Percentiles rank a stretch among this genome's conserved stretches.
Evolutionary conservation across 2,329 filamentous ascomycete species (phyloP).

Genomic region (Pseudopithomyces chartarum): DNA sequence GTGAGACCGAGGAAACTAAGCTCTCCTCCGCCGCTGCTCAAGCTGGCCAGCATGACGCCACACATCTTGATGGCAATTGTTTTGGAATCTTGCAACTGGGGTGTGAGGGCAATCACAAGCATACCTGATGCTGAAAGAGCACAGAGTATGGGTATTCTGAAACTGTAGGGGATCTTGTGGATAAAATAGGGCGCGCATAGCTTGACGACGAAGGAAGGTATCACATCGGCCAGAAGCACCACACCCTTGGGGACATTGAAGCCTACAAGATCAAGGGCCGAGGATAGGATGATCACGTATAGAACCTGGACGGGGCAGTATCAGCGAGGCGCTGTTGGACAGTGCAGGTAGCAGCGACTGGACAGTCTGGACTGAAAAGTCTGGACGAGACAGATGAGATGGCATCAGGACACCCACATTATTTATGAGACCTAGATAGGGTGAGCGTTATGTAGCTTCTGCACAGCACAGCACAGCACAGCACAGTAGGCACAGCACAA

Average conservation of each 20-base stretch:
- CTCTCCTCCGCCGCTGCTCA: conserved; percentile 87
- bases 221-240: conserved; percentile 89
- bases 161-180: conserved; percentile 78
- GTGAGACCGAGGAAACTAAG: conserved; percentile 89
- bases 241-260: conserved; percentile 84
- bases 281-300: conserved; percentile 95
- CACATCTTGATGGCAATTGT: conserved; percentile 76
- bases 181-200: conserved; percentile 93
- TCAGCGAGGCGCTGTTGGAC: too few relatives aligned
- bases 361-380: neutral
- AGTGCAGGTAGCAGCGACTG: neutral
- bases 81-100: conserved; percentile 59
- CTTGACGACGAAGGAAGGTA: conserved; percentile 88
- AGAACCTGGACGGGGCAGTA: conserved; percentile 51
- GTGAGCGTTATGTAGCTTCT: conserved; percentile 3
- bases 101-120: conserved; percentile 84
- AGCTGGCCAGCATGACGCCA: conserved; percentile 82
- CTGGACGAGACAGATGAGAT: neutral
- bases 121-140: conserved; percentile 80
- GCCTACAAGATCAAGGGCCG: conserved; percentile 93
- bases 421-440: conserved; percentile 76
- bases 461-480: neutral
- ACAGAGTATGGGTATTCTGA: conserved; percentile 77
- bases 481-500: neutral
- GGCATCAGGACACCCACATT: conserved; percentile 73